phyloP scores from a whole-genome alignment of 495 filamentous ascomycete genomes.

The Aspergillus incahuasiensis region DNA sequence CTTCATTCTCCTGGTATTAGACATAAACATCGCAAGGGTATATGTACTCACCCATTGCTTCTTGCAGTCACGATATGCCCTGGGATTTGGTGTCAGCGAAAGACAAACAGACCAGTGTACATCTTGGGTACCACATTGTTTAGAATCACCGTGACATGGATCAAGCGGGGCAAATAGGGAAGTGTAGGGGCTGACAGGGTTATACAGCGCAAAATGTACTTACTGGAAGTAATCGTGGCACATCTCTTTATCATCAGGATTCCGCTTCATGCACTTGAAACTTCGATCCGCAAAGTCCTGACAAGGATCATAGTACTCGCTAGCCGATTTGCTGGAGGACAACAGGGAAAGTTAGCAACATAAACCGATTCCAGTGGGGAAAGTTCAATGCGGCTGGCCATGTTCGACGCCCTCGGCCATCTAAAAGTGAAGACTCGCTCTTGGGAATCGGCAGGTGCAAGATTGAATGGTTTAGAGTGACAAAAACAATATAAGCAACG shows the following conservation, averaged over 20 bases:
- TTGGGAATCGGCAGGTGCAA: too few relatives aligned
- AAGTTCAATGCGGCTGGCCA: background rate
- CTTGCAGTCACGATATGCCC: slow-evolving; percentile 92
- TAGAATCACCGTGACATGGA: background rate
- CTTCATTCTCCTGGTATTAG: background rate
- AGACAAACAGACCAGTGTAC: background rate
- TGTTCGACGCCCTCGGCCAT: background rate
- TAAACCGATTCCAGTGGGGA: background rate
- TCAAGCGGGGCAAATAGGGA: background rate
- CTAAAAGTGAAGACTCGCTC: background rate
- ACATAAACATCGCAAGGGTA: too few relatives aligned
- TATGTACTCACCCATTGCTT: slow-evolving; percentile 74
- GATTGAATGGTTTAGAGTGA: too few relatives aligned
- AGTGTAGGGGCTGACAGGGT: background rate
- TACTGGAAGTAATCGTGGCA: slow-evolving; percentile 94
- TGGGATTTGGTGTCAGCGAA: slow-evolving; percentile 27
- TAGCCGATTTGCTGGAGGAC: slow-evolving; percentile 63
- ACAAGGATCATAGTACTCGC: slow-evolving; percentile 90
- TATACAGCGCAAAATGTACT: slow-evolving; percentile 12
- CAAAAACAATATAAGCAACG: slow-evolving; percentile 14
- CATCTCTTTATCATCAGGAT: slow-evolving; percentile 78
- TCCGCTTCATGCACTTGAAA: slow-evolving; percentile 80
- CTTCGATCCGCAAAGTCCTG: slow-evolving; percentile 88
- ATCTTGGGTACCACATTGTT: background rate
- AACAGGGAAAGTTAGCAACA: slow-evolving; percentile 13